These are phyloP conservation scores for Penicillium mononematosum DNA, from an alignment of 495 filamentous ascomycete genomes.

Conservation along the genomic window DNA sequence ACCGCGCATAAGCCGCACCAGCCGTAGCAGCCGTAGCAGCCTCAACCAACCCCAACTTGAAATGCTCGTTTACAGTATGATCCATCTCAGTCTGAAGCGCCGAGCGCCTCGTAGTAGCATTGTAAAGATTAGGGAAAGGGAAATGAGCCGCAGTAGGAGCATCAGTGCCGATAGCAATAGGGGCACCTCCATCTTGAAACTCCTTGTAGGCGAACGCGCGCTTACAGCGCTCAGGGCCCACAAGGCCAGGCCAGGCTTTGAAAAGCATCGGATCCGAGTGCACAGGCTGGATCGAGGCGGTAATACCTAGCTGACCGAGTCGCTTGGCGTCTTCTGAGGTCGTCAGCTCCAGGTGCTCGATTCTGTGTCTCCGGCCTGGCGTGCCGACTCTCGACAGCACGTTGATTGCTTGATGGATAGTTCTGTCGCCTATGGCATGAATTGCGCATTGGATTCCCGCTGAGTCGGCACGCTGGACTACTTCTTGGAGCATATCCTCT, in stretches of 20 bases:
- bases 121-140: constrained; percentile 56
- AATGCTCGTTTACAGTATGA: constrained; percentile 53
- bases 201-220: constrained; percentile 63
- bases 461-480: constrained; percentile 52
- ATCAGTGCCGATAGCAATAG: constrained; percentile 59
- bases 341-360: constrained; percentile 62
- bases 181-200: constrained; percentile 55
- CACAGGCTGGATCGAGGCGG: constrained; percentile 61
- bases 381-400: constrained; percentile 47
- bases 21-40: constrained; percentile 54
- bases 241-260: constrained; percentile 56
- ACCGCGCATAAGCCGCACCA: constrained; percentile 59
- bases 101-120: constrained; percentile 56
- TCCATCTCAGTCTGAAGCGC: constrained; percentile 48
- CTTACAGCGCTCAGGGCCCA: constrained; percentile 53
- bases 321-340: constrained; percentile 51
- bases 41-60: constrained; percentile 50
- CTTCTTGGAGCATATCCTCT: constrained; percentile 47
- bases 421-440: constrained; percentile 64
- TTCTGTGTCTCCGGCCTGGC: constrained; percentile 47
- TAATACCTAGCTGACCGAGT: constrained; percentile 57
- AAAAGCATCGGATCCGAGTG: constrained; percentile 62
- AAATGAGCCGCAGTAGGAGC: constrained; percentile 57
- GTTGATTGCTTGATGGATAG: constrained; percentile 56
- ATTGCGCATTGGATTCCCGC: constrained; percentile 62